A percentile compares a stretch with the other conserved stretches of the same genome.
These are phyloP conservation scores for Fusarium sp. DNA, from an alignment of 2,329 filamentous ascomycete species.

Conservation along the genomic window DNA sequence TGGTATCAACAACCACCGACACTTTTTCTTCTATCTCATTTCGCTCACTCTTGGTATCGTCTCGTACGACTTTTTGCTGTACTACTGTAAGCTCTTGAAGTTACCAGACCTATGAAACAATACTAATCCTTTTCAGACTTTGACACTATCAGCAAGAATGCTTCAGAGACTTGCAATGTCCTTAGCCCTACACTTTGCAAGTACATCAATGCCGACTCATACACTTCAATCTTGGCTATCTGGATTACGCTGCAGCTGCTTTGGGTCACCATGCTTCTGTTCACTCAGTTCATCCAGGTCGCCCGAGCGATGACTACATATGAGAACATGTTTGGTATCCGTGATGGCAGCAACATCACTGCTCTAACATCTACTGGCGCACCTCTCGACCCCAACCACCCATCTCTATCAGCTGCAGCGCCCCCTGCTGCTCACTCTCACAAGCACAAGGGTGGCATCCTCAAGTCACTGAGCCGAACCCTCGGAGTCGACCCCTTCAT, in stretches of 20 bases:
- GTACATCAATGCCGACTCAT: slow-evolving; percentile 82
- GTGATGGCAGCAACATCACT: slow-evolving; percentile 69
- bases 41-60: slow-evolving; percentile 80
- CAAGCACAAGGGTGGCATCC: slow-evolving; percentile 71
- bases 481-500: slow-evolving; percentile 94
- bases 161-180: slow-evolving; percentile 73
- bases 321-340: slow-evolving; percentile 91
- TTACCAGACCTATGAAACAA: background rate
- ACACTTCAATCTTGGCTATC: slow-evolving; percentile 80
- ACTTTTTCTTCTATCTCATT: slow-evolving; percentile 92
- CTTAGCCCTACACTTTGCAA: slow-evolving; percentile 80
- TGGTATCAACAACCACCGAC: slow-evolving; percentile 93
- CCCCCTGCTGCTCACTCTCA: slow-evolving; percentile 60
- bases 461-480: slow-evolving; percentile 84
- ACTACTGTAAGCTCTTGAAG: slow-evolving; percentile 69
- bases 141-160: slow-evolving; percentile 64
- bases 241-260: slow-evolving; percentile 89
- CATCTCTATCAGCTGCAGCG: slow-evolving; percentile 66
- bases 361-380: slow-evolving; percentile 83
- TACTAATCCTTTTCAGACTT: slow-evolving; percentile 65
- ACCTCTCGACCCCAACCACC: slow-evolving; percentile 74
- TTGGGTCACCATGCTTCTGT: slow-evolving; percentile 97
- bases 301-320: slow-evolving; percentile 94
- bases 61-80: slow-evolving; percentile 75
- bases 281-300: slow-evolving; percentile 93